Evolutionary conservation across 1,139 yeast species (phyloP), one percentile per base, ranked within the genome.

Genomic region (Taphrina populina): DNA sequence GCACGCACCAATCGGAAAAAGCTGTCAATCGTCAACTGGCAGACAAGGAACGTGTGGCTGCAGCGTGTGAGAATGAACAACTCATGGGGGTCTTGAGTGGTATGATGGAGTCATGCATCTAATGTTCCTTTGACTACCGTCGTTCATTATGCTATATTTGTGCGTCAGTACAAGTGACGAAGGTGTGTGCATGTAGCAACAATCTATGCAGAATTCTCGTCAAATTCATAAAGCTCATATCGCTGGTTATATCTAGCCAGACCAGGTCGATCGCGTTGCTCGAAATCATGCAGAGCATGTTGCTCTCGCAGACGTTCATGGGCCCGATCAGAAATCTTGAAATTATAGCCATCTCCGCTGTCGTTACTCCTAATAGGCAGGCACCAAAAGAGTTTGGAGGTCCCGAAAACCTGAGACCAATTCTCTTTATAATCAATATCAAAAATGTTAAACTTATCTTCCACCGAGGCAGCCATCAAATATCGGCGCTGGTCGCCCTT

Each of bases 1-100:
- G 97, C 0, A 81, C 95, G 1, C 99, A 94, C 68, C 97, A 92
- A 69, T 86, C 95, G 64, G 98, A 94, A 67, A 80, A 79, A 62
- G 98, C 92, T 66, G 98, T 94, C 27, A 94, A 94, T 70, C 90
- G 92, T 67, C 99, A 94, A 70, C 77, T 94, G 61, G 92, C 92
- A 67, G 99, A 94, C 68, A 94, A 94, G 71, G 99, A 94, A 69
- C 76, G 99, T 61, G 97, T 92, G 0, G 95, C 96, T 24, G 98
- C 98, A 15, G 99, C 99, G 0, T 90, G 97, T 70, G 98, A 94
- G 66, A 94, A 94, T 64, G 95, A 87, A 59, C 98, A 94, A 71
- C 74, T 94, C 44, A 73, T 90, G 58, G 78, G 81, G 29, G 98
- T 94, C 15, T 85, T 94, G 46, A 84, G 88, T 64, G 90, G 86